Base-by-base conservation (phyloP, 257 asterid genomes). In the Galeopsis tetrahit region DNA sequence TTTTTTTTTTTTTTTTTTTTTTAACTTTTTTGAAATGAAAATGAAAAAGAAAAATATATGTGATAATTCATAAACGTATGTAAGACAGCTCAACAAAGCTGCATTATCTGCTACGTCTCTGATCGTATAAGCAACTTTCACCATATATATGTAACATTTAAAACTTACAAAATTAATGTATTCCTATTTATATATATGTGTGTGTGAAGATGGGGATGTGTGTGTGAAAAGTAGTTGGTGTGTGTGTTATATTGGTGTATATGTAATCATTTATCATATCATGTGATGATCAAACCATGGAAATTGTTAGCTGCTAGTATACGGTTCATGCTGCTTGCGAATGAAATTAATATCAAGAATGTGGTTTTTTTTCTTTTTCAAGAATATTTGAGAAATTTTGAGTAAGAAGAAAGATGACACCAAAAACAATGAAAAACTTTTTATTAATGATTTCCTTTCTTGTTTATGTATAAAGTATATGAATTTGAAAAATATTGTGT, bases 71-170 rank as follows among this genome's bases (percentile, higher is more conserved):
- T 14, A 46, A 61, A 21, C 28, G 15, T 70, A 11, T 34, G 44
- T 3, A 10, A 33, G 78, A 72, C 81, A 77, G 77, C 79, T 68
- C 71, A 73, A 42, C 31, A 52, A 59, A 15, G 51, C 65, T 77
- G 66, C 66, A 3, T 58, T 66, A 66, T 56, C 70, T 42, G 72
- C 73, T 76, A 13, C 5, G 7, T 21, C 49, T 58, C 64, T 64
- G 69, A 63, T 34, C 48, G 21, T 28, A 17, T 31, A 34, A 40
- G 70, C 34, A 39, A 17, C 46, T 62, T 39, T 63, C 44, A 21
- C 64, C 49, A 14, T 48, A 10, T 33, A 44, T 46, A 58, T 69
- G 42, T 44, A 0, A 38, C 69, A 75, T 75, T 74, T 55, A 75
- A 46, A 32, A 2, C 63, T 9, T 13, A 36, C 55, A 49, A 1